Base-by-base conservation (phyloP, 2,329 filamentous ascomycete species). In the Celoporthe dispersa region DNA sequence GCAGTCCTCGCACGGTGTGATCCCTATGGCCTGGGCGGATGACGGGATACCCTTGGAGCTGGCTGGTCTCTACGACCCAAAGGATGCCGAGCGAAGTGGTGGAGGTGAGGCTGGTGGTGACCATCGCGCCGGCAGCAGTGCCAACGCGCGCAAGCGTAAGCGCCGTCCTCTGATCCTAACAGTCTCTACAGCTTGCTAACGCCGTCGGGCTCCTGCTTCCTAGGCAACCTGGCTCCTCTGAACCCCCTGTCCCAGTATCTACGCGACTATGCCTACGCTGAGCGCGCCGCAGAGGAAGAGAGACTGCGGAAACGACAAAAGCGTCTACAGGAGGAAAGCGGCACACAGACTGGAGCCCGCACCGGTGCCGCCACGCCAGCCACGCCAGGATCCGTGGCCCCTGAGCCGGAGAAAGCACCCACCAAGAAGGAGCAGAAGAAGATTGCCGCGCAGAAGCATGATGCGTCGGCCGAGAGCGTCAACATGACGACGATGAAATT, bases 391-490 rank as follows among this genome's bases (percentile, higher is more conserved):
- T 84, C 88, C 1, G 85, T 88, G 57, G 88, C 90, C 0, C 87
- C 90, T 0, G 90, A 92, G 67, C 78, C 83, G 1, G 85, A 88
- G 73, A 95, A 94, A 79, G 86, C 89, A 3, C 86, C 93, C 66
- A 92, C 91, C 5, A 98, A 98, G 85, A 98, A 98, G 82, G 94
- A 97, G 79, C 86, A 85, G 71, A 89, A 91, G 77, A 93, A 91
- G 79, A 92, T 90, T 73, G 86, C 91, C 74, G 91, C 93, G 71
- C 93, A 92, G 75, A 87, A 91, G 31, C 92, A 90, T 0, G 93
- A 97, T 76, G 91, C 91, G 25, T 91, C 91, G 70, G 94, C 95
- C 73, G 89, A 90, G 31, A 92, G 91, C 73, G 94, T 95, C 35
- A 97, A 98, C 78, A 86, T 90, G 68, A 97, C 94, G 0, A 93